Evolutionary conservation across 768 basidiomycete genomes (phyloP).

Genomic region (Paxillus involutus): DNA sequence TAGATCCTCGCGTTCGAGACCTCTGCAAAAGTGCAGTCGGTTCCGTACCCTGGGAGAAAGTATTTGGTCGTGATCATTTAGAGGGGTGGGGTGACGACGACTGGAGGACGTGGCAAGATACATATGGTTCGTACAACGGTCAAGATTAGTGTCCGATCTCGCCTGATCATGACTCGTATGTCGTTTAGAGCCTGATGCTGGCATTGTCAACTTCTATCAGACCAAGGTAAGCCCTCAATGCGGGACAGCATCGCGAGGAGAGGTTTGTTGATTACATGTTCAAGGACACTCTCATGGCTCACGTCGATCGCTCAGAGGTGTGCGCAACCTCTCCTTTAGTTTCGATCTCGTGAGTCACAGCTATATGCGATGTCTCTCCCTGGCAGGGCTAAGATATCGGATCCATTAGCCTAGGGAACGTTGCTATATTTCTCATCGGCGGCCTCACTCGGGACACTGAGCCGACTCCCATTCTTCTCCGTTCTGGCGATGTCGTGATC

Average conservation of each 20-base stretch:
- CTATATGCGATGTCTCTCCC: not conserved
- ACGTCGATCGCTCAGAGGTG: constrained; percentile 96
- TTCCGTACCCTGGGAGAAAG: constrained; percentile 65
- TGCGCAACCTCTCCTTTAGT: constrained; percentile 91
- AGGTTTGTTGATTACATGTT: not conserved
- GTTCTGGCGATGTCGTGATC: constrained; percentile 88
- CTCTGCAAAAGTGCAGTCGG: constrained; percentile 66
- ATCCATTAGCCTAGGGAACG: constrained; percentile 72
- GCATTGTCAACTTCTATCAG: constrained; percentile 96
- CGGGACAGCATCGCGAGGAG: not conserved
- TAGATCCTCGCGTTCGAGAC: constrained; percentile 54
- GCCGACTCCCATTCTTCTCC: constrained; percentile 80
- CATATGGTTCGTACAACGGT: constrained; percentile 61
- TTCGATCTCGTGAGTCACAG: constrained; percentile 77
- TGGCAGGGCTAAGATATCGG: not conserved
- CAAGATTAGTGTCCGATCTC: not conserved
- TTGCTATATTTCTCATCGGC: constrained; percentile 89
- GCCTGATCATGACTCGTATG: not conserved
- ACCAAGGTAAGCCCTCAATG: constrained; percentile 45
- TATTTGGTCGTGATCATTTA: constrained; percentile 44
- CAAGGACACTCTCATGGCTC: constrained; percentile 91
- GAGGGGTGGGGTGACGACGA: constrained; percentile 56
- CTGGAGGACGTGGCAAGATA: constrained; percentile 74
- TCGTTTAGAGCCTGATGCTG: constrained; percentile 83
- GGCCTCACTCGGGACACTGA: constrained; percentile 72